A percentile compares a stretch with the other conserved stretches of the same genome.
These are phyloP conservation scores for Tagetes patula DNA, from an alignment of 129 eudicot genomes.

Conservation along the genomic window DNA sequence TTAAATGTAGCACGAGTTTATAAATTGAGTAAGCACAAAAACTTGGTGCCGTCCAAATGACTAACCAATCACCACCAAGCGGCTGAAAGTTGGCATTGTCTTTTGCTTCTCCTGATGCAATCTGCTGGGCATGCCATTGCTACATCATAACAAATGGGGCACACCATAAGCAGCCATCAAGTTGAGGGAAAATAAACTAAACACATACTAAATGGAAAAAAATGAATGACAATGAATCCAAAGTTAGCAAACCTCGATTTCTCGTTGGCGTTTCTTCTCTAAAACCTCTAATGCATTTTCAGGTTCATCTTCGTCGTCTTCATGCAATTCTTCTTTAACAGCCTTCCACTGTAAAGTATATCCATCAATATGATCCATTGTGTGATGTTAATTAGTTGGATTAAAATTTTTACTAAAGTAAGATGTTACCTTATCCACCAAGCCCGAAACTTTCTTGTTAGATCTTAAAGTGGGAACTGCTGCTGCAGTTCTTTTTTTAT, in stretches of 20 bases:
- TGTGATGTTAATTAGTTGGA: background rate
- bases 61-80: constrained; percentile 94
- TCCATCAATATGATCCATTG: background rate
- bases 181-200: background rate
- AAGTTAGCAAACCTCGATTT: constrained; percentile 65
- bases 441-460: constrained; percentile 89
- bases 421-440: constrained; percentile 84
- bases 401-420: background rate
- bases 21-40: background rate
- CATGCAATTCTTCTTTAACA: constrained; percentile 86
- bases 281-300: constrained; percentile 60
- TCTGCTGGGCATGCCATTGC: constrained; percentile 95
- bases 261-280: constrained; percentile 84
- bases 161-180: constrained; percentile 10
- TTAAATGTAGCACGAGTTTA: background rate
- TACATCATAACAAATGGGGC: constrained; percentile 25
- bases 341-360: constrained; percentile 76
- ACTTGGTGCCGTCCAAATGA: background rate
- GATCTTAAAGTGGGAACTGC: constrained; percentile 66
- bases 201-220: background rate
- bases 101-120: constrained; percentile 92
- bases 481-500: constrained; percentile 58
- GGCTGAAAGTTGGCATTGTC: constrained; percentile 98
- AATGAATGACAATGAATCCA: background rate
- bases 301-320: constrained; percentile 80